Conservation (phyloP, 768 basidiomycete species). For the Xerocomellus amylosporus region DNA sequence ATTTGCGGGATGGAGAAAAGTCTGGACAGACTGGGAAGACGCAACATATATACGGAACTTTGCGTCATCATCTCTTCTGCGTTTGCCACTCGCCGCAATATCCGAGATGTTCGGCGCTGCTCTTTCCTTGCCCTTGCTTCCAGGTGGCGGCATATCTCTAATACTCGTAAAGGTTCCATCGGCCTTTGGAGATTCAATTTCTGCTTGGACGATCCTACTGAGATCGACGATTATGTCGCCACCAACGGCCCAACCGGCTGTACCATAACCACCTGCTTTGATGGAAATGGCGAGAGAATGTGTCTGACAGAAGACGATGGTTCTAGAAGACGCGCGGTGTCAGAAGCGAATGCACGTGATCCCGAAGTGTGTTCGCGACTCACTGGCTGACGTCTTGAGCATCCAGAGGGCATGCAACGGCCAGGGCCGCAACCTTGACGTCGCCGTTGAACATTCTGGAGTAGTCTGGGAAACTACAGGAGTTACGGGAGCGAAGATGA, state of each 20-base stretch:
- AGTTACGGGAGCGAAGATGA: neutral
- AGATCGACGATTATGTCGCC: constrained; percentile 87
- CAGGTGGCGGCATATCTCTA: constrained; percentile 48
- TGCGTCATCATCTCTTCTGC: constrained; percentile 55
- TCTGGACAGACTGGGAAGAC: constrained; percentile 54
- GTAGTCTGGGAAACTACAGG: constrained; percentile 27
- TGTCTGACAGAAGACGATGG: constrained; percentile 70
- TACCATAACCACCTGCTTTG: constrained; percentile 90
- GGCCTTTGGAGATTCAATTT: constrained; percentile 57
- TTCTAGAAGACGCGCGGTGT: constrained; percentile 37
- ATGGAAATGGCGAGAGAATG: constrained; percentile 72
- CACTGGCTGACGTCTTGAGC: constrained; percentile 82
- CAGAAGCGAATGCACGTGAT: constrained; percentile 9
- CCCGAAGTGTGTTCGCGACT: constrained; percentile 26
- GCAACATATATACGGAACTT: constrained; percentile 49
- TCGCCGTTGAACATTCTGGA: constrained; percentile 75
- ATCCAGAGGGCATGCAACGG: constrained; percentile 70
- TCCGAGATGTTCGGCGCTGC: constrained; percentile 10
- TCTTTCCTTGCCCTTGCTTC: constrained; percentile 55
- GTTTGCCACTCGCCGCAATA: constrained; percentile 39
- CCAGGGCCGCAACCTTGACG: constrained; percentile 55
- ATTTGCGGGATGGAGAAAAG: constrained; percentile 40
- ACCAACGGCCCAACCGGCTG: constrained; percentile 83
- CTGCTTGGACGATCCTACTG: constrained; percentile 60
- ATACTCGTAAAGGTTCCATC: constrained; percentile 62